Evolutionary conservation across 1,284 basidiomycete genomes (phyloP).

Genomic region (Pterula multifida): DNA sequence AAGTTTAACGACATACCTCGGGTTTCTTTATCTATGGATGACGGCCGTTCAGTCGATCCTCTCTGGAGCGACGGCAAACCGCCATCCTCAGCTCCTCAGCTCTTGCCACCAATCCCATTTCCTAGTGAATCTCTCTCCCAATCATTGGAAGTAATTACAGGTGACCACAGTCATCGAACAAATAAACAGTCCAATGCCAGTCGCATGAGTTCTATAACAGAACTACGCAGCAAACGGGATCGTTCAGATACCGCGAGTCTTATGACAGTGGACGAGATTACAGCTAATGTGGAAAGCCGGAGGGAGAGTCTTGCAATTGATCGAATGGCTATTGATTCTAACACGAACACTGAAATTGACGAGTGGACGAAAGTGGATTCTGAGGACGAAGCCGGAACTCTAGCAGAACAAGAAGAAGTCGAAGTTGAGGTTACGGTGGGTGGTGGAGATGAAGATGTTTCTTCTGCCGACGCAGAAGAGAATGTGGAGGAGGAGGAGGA

Average conservation of each 20-base stretch:
- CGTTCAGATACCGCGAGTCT: conserved; percentile 83
- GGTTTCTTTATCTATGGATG: conserved; percentile 65
- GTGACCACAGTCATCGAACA: conserved; percentile 11
- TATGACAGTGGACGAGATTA: conserved; percentile 96
- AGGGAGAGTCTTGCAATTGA: conserved; percentile 38
- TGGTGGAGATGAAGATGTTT: conserved; percentile 18
- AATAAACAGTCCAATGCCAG: conserved; percentile 34
- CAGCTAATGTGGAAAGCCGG: conserved; percentile 88
- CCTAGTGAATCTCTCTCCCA: conserved; percentile 70
- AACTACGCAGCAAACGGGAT: conserved; percentile 70
- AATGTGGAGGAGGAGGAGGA: conserved; percentile 29
- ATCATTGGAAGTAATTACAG: conserved; percentile 49
- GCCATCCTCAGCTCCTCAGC: conserved; percentile 33
- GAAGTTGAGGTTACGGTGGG: conserved; percentile 25
- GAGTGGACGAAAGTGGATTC: conserved; percentile 57
- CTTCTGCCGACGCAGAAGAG: conserved; percentile 24
- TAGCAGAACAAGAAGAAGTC: conserved; percentile 27
- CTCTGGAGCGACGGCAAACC: conserved; percentile 29
- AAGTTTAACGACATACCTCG: conserved; percentile 38
- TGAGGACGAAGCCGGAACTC: conserved; percentile 23
- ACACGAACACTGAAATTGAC: conserved; percentile 36
- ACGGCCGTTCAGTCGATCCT: conserved; percentile 48
- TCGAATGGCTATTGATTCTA: conserved; percentile 32
- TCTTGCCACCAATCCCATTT: conserved; percentile 74
- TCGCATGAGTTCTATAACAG: conserved; percentile 69